phyloP scores from a whole-genome alignment of 768 basidiomycete genomes.

The Leccinum disarticulatum region DNA sequence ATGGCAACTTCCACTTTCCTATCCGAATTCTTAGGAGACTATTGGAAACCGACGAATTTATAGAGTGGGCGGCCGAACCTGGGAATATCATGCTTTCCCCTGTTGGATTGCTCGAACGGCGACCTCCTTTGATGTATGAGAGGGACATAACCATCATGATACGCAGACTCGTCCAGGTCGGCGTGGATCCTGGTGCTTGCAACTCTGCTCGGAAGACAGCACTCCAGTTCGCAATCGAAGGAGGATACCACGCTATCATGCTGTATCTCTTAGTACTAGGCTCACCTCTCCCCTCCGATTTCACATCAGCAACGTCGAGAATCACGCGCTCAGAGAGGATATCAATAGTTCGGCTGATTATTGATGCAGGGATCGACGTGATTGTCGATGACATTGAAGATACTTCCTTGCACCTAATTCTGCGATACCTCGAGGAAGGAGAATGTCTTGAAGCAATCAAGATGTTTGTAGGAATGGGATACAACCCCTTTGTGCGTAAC shows the following conservation, averaged over 20 bases:
- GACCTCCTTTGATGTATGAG: constrained; percentile 8
- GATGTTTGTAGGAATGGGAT: background rate
- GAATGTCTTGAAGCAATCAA: constrained; percentile 1
- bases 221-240: constrained; percentile 2
- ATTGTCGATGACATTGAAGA: background rate
- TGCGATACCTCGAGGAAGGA: background rate
- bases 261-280: constrained; percentile 1
- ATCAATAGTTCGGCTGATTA: background rate
- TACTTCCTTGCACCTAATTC: background rate
- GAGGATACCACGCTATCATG: constrained; percentile 1
- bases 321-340: background rate
- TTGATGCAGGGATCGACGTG: background rate
- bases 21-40: constrained; percentile 5
- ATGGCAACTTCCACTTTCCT: constrained; percentile 3
- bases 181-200: background rate
- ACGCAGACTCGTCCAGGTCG: constrained; percentile 10
- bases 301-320: background rate
- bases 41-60: constrained; percentile 7
- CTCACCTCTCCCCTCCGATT: background rate
- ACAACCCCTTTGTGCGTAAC: background rate
- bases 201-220: background rate
- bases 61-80: constrained; percentile 10
- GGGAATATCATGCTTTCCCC: background rate
- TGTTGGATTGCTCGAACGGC: constrained; percentile 1
- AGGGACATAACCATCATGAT: constrained; percentile 4